Conservation (phyloP, 352 stramenopile species). For the Globisporangium camurandrum region DNA sequence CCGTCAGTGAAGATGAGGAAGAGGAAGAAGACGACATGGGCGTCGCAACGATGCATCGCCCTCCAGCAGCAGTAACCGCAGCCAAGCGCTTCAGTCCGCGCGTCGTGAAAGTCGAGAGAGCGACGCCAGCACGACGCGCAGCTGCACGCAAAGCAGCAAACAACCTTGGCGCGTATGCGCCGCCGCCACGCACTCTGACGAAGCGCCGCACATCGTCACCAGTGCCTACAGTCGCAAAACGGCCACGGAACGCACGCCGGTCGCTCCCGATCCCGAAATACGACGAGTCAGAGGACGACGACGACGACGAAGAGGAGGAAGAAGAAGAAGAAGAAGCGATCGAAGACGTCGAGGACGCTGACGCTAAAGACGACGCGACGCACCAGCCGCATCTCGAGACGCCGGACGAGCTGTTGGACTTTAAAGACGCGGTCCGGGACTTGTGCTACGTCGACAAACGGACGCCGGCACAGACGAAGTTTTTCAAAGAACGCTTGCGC, state of each 20-base stretch:
- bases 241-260: conserved; percentile 5
- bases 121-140: not conserved
- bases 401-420: conserved; percentile 44
- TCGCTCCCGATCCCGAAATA: conserved; percentile 11
- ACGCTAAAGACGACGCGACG: conserved; percentile 8
- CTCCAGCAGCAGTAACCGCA: not conserved
- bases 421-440: conserved; percentile 60
- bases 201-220: conserved; percentile 9
- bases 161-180: too few species aligned
- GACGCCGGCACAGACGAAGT: conserved; percentile 38
- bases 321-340: conserved; percentile 14
- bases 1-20: conserved; percentile 7
- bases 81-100: conserved; percentile 2
- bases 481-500: conserved; percentile 62
- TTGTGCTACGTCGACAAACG: conserved; percentile 57
- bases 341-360: conserved; percentile 17
- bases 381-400: conserved; percentile 31
- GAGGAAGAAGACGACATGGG: too few species aligned
- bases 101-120: conserved; percentile 2
- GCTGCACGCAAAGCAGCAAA: not conserved
- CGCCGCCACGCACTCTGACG: not conserved
- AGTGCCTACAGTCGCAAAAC: conserved; percentile 7
- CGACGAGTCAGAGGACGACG: conserved; percentile 3
- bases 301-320: conserved; percentile 11
- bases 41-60: too few species aligned